Conservation (phyloP, 495 filamentous ascomycete species). For the Penicillium steckii region DNA sequence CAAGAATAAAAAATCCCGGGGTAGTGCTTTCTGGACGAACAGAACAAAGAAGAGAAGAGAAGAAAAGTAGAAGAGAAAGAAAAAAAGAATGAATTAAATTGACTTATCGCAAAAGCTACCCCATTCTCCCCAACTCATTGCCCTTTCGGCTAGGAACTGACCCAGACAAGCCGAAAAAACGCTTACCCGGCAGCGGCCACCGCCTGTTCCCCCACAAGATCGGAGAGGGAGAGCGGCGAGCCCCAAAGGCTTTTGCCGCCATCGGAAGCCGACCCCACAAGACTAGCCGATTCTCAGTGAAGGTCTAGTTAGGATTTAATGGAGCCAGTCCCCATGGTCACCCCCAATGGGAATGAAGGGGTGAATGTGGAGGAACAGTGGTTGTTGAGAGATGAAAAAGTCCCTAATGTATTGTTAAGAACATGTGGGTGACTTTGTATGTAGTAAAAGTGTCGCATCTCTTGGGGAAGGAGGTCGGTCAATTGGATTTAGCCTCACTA, state of each 20-base stretch:
- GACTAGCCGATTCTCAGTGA: not conserved
- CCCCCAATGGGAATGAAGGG: not conserved
- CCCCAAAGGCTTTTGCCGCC: constrained; percentile 19
- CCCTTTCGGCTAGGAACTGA: constrained; percentile 18
- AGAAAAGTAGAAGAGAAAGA: constrained; percentile 3
- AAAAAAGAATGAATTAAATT: constrained; percentile 5
- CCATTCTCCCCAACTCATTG: constrained; percentile 6
- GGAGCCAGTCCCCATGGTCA: too few species aligned
- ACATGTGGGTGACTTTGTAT: not conserved
- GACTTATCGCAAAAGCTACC: constrained; percentile 11
- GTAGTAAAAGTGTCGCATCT: too few species aligned
- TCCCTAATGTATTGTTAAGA: not conserved
- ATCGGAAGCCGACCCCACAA: constrained; percentile 21
- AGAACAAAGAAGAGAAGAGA: constrained; percentile 11
- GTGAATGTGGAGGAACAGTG: not conserved
- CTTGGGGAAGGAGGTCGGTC: too few species aligned
- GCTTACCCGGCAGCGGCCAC: constrained; percentile 15
- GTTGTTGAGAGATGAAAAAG: not conserved
- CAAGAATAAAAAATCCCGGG: constrained; percentile 5
- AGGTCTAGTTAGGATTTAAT: too few species aligned
- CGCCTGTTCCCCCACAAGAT: constrained; percentile 12
- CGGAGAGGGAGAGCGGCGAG: constrained; percentile 8
- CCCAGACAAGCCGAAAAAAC: constrained; percentile 23
- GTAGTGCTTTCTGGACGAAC: constrained; percentile 15
- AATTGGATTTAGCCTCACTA: too few species aligned